Evolutionary conservation across 345 rosid genomes (phyloP).

Genomic region (Syzygium grande): DNA sequence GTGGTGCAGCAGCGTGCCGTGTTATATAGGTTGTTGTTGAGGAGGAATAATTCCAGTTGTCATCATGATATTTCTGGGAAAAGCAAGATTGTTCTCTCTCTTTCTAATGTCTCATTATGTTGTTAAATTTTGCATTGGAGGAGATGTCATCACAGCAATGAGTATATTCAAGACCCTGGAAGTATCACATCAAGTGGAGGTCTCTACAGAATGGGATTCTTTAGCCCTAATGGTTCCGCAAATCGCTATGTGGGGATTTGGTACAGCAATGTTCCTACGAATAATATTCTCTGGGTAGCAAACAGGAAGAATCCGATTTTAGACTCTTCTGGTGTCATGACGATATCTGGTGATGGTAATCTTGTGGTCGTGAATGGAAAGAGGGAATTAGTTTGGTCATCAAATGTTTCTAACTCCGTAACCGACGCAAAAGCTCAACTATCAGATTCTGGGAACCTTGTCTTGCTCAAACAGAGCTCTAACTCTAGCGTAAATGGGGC

Average conservation of each 20-base stretch:
- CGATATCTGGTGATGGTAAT: slow-evolving; percentile 36
- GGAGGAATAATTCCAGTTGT: neutral
- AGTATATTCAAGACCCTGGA: slow-evolving; percentile 26
- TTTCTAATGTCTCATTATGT: neutral
- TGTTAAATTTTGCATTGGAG: slow-evolving; percentile 5
- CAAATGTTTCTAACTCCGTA: slow-evolving; percentile 17
- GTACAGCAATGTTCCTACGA: slow-evolving; percentile 18
- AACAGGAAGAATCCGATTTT: slow-evolving; percentile 33
- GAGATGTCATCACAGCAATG: slow-evolving; percentile 22
- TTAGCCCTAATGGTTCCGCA: slow-evolving; percentile 32
- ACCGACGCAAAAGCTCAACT: slow-evolving; percentile 18
- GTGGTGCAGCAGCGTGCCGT: neutral
- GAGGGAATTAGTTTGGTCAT: slow-evolving; percentile 40
- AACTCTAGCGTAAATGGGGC: neutral
- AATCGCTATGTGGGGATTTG: slow-evolving; percentile 49
- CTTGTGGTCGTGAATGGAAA: slow-evolving; percentile 22
- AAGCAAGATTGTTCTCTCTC: neutral
- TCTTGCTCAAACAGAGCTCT: slow-evolving; percentile 12
- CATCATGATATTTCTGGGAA: neutral
- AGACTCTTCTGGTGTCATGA: slow-evolving; percentile 33
- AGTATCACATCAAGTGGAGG: slow-evolving; percentile 20
- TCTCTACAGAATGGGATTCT: slow-evolving; percentile 43
- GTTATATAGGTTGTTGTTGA: neutral
- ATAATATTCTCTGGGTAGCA: slow-evolving; percentile 43
- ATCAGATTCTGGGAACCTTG: slow-evolving; percentile 44